Evolutionary conservation across 495 filamentous ascomycete species (phyloP), one percentile per base, ranked within the genome.

Genomic region (Articulospora tetracladia): DNA sequence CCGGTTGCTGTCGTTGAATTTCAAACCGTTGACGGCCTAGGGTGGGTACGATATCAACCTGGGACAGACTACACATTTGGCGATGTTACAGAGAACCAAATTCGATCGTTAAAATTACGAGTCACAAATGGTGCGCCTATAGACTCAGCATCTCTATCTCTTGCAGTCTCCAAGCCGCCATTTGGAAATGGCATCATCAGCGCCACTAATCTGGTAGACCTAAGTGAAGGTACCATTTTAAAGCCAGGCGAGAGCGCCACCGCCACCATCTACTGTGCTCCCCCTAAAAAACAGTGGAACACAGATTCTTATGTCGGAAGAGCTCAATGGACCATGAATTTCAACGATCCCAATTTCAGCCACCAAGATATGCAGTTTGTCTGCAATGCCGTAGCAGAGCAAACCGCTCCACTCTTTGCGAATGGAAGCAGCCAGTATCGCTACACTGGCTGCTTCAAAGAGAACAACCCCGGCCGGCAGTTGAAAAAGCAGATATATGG

Each of bases 81-180:
- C 27, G 69, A 70, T 26, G 79, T 81, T 2, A 69, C 69, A 11
- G 66, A 76, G 50, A 68, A 74, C 24, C 60, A 60, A 10, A 76
- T 70, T 1, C 64, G 69, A 26, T 73, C 63, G 0, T 62, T 74
- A 19, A 73, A 71, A 24, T 61, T 81, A 53, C 67, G 76, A 6
- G 58, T 81, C 32, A 79, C 73, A 19, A 81, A 82, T 60, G 64
- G 57, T 27, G 78, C 70, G 17, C 59, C 63, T 17, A 12, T 64
- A 25, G 68, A 71, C 58, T 66, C 70, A 17, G 70, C 66, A 24
- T 55, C 68, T 1, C 67, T 82, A 11, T 72, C 72, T 1, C 64
- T 82, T 55, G 80, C 79, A 3, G 73, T 79, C 23, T 79, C 77
- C 3, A 81, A 81, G 60, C 78, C 78, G 0, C 73, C 79, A 46